A percentile compares a stretch with the other conserved stretches of the same genome.
Evolutionary conservation across 2,329 filamentous ascomycete species (phyloP).

Genomic region (Trichoderma aggressivum): DNA sequence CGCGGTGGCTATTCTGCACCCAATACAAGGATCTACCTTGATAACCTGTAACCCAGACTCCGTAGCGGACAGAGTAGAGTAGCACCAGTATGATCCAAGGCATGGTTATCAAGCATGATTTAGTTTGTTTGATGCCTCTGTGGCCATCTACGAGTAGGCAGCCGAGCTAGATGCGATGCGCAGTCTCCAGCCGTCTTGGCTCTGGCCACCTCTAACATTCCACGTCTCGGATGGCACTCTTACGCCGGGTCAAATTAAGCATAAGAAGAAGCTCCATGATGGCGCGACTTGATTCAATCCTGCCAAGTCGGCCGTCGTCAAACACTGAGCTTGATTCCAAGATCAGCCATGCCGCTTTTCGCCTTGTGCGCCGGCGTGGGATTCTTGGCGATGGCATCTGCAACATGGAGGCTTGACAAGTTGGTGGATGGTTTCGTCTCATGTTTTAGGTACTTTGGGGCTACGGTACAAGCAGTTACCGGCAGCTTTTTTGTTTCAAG

Average conservation of each 20-base stretch:
- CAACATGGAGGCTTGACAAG: not conserved
- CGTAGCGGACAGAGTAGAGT: not conserved
- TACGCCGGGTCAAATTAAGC: not conserved
- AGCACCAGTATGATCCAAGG: not conserved
- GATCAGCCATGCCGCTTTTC: not conserved
- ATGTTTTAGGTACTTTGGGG: not conserved
- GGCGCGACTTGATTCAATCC: not conserved
- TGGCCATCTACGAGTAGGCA: not conserved
- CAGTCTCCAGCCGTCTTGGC: not conserved
- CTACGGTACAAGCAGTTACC: not conserved
- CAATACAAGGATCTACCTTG: not conserved
- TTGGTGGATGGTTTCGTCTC: not conserved
- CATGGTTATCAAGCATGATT: not conserved
- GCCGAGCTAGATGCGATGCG: not conserved
- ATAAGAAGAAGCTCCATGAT: conserved; percentile 9
- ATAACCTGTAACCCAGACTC: not conserved
- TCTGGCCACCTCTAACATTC: not conserved
- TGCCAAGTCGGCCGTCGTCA: not conserved
- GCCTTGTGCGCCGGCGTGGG: not conserved
- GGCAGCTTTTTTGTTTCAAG: not conserved
- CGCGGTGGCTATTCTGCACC: not conserved
- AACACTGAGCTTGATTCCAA: not conserved
- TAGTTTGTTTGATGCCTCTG: not conserved
- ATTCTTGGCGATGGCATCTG: not conserved
- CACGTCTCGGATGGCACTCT: not conserved